These are phyloP conservation scores for Boletellus deceptivus DNA, from an alignment of 1,284 basidiomycete genomes.

Conservation along the genomic window DNA sequence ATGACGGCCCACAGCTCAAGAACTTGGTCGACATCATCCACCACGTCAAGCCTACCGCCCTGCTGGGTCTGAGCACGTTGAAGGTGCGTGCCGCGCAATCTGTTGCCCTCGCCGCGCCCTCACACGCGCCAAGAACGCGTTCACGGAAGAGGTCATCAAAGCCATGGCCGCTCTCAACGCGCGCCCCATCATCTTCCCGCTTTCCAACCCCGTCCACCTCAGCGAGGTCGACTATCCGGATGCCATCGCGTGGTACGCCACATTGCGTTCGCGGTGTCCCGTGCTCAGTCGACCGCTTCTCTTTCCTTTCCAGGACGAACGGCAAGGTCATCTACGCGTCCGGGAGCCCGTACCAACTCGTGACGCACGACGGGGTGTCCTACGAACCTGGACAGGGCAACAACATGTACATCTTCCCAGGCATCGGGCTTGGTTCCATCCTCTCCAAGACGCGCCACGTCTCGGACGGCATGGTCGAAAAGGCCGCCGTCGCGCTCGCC, in stretches of 20 bases:
- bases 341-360: slow-evolving; percentile 72
- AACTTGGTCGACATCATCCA: slow-evolving; percentile 70
- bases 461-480: slow-evolving; percentile 63
- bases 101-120: slow-evolving; percentile 5
- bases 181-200: slow-evolving; percentile 82
- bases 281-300: slow-evolving; percentile 2
- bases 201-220: slow-evolving; percentile 77
- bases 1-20: slow-evolving; percentile 59
- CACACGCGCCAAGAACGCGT: slow-evolving; percentile 51
- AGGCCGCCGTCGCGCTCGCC: slow-evolving; percentile 60
- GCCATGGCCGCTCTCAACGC: slow-evolving; percentile 71
- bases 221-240: slow-evolving; percentile 71
- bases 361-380: slow-evolving; percentile 48
- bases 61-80: slow-evolving; percentile 78
- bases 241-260: slow-evolving; percentile 61
- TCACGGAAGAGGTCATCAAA: slow-evolving; percentile 66
- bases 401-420: slow-evolving; percentile 72
- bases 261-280: neutral
- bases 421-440: slow-evolving; percentile 68
- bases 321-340: slow-evolving; percentile 75
- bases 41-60: slow-evolving; percentile 78
- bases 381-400: slow-evolving; percentile 81
- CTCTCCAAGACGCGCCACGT: slow-evolving; percentile 58
- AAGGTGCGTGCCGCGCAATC: slow-evolving; percentile 38
- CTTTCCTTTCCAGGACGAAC: slow-evolving; percentile 47